Evolutionary conservation across 345 rosid species (phyloP).

Genomic region (Limnanthes douglasii): DNA sequence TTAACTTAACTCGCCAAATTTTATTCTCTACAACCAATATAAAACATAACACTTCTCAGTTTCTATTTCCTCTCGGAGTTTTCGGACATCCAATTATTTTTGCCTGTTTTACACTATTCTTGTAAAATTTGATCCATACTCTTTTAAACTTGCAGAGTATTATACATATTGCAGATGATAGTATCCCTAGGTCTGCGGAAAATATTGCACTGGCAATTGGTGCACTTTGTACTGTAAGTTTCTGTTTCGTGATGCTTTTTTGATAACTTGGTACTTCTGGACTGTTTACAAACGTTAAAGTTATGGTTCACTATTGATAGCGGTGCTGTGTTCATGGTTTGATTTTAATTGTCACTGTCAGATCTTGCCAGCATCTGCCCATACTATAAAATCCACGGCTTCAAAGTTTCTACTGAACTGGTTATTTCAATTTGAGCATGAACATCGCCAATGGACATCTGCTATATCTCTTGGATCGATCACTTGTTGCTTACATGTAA

Average conservation of each 20-base stretch:
- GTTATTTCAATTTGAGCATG: slow-evolving; percentile 77
- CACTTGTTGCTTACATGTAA: slow-evolving; percentile 56
- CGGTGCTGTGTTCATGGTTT: slow-evolving; percentile 2
- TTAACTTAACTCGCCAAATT: too few species aligned
- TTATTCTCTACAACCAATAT: slow-evolving; percentile 1
- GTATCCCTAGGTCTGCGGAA: slow-evolving; percentile 81
- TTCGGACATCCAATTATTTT: slow-evolving; percentile 2
- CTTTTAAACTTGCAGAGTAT: too few species aligned
- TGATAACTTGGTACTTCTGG: neutral
- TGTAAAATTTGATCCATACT: too few species aligned
- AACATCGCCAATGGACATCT: slow-evolving; percentile 93
- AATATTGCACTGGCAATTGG: slow-evolving; percentile 75
- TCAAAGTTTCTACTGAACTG: slow-evolving; percentile 68
- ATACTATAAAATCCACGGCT: slow-evolving; percentile 56
- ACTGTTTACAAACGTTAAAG: slow-evolving; percentile 5
- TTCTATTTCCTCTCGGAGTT: slow-evolving; percentile 2
- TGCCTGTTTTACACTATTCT: slow-evolving; percentile 2
- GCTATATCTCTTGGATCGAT: slow-evolving; percentile 87
- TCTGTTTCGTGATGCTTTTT: too few species aligned
- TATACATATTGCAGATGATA: slow-evolving; percentile 48
- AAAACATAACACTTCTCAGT: neutral
- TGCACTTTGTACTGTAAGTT: slow-evolving; percentile 65
- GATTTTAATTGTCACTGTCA: slow-evolving; percentile 22
- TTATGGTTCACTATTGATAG: slow-evolving; percentile 10
- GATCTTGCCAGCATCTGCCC: slow-evolving; percentile 82